phyloP scores from a whole-genome alignment of 805 yeast genomes.

The Starmera quercuum region DNA sequence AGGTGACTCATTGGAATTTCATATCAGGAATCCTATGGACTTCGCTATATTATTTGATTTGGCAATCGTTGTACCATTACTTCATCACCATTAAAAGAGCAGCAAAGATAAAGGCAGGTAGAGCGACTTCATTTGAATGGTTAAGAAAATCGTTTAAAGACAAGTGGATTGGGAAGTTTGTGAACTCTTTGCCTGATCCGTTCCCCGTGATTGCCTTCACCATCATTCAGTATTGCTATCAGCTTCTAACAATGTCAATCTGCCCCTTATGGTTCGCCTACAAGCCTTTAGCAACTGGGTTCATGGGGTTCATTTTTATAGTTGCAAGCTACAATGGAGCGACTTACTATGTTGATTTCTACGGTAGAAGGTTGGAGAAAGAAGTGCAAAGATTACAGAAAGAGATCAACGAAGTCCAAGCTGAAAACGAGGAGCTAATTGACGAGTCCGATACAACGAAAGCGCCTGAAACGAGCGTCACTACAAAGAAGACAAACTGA shows the following conservation, averaged over 20 bases:
- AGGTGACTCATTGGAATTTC: constrained; percentile 64
- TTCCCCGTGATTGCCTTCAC: constrained; percentile 87
- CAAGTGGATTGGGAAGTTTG: constrained; percentile 62
- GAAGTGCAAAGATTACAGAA: constrained; percentile 66
- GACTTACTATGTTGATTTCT: constrained; percentile 84
- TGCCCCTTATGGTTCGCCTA: constrained; percentile 85
- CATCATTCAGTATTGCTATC: constrained; percentile 79
- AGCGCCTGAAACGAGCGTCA: too few relatives aligned
- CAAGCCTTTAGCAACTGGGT: constrained; percentile 57
- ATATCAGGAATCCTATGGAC: constrained; percentile 69
- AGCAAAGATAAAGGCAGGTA: constrained; percentile 77
- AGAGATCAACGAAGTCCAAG: constrained; percentile 64
- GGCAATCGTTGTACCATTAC: constrained; percentile 90
- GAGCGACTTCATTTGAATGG: constrained; percentile 82
- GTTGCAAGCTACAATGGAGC: constrained; percentile 91
- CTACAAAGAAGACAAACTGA: too few relatives aligned
- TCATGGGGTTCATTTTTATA: constrained; percentile 65
- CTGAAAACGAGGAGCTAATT: constrained; percentile 8
- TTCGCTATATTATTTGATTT: constrained; percentile 70
- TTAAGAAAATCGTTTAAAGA: constrained; percentile 65
- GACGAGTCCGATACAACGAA: neutral
- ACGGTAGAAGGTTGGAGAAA: constrained; percentile 83
- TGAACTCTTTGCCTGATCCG: constrained; percentile 75
- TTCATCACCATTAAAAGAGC: constrained; percentile 79
- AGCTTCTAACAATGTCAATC: constrained; percentile 75